A percentile compares a stretch with the other conserved stretches of the same genome.
These are phyloP conservation scores for Penicillium longicatenatum DNA, from an alignment of 495 filamentous ascomycete genomes.

Conservation along the genomic window DNA sequence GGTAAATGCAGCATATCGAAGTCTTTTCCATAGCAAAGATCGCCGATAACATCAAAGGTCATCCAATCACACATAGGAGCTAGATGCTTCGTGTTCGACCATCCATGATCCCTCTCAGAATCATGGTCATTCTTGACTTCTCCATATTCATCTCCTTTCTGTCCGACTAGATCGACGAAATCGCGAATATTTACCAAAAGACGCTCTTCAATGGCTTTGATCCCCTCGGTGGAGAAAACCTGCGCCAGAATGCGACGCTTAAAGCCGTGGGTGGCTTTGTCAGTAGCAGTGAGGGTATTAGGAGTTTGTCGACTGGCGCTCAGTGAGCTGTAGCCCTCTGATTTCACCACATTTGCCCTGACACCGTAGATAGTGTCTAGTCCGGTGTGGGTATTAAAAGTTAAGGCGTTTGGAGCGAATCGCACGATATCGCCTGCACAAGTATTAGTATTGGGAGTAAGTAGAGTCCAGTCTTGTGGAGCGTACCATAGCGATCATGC, in stretches of 20 bases:
- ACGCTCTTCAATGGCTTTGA: conserved; percentile 33
- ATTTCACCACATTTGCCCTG: conserved; percentile 20
- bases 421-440: conserved; percentile 17
- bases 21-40: conserved; percentile 26
- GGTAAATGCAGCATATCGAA: conserved; percentile 19
- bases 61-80: conserved; percentile 18
- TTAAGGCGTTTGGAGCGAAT: conserved; percentile 14
- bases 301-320: conserved; percentile 18
- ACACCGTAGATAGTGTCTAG: conserved; percentile 17
- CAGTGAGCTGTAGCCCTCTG: conserved; percentile 12
- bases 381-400: conserved; percentile 16
- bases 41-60: conserved; percentile 30
- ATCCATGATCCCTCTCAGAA: background rate
- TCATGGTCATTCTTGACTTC: background rate
- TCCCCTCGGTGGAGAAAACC: conserved; percentile 37
- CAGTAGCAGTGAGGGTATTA: conserved; percentile 39
- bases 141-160: conserved; percentile 5
- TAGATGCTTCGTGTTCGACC: conserved; percentile 13
- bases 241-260: conserved; percentile 40
- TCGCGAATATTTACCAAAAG: conserved; percentile 12
- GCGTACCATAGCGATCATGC: conserved; percentile 17
- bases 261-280: conserved; percentile 39
- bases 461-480: background rate
- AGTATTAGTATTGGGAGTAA: conserved; percentile 5
- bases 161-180: conserved; percentile 7